A percentile compares a stretch with the other conserved stretches of the same genome.
Evolutionary conservation across 2,329 filamentous ascomycete genomes (phyloP).

Genomic region (Colletotrichum tropicicola): DNA sequence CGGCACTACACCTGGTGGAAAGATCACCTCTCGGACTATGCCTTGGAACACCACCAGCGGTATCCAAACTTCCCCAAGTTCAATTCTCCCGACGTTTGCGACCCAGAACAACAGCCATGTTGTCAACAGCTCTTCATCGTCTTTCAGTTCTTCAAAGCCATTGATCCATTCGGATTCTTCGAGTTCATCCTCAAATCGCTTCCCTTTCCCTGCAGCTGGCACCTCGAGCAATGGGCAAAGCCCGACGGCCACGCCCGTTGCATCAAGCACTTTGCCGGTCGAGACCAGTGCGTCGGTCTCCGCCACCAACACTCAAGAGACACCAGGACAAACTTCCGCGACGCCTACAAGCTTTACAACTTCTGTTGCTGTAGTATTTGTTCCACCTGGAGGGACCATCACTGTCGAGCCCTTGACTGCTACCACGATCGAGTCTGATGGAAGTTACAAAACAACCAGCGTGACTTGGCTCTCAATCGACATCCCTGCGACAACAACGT

Average conservation of each 20-base stretch:
- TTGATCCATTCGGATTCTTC: neutral
- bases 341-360: neutral
- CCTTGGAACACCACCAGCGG: neutral
- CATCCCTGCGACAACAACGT: neutral
- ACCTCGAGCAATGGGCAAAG: too few species aligned
- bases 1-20: neutral
- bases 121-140: neutral
- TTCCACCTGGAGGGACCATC: slow-evolving; percentile 1
- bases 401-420: slow-evolving; percentile 11
- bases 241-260: neutral
- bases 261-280: slow-evolving; percentile 10
- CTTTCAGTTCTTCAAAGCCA: neutral
- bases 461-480: slow-evolving; percentile 27
- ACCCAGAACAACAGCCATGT: neutral
- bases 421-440: neutral
- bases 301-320: neutral
- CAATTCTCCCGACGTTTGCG: too few species aligned
- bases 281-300: neutral
- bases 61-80: neutral
- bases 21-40: neutral
- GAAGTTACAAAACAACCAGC: slow-evolving; percentile 7
- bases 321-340: neutral
- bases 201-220: neutral
- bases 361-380: neutral
- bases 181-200: neutral